Conservation (phyloP, 176 grass and related monocot genomes). For the Neostapfia colusana region DNA sequence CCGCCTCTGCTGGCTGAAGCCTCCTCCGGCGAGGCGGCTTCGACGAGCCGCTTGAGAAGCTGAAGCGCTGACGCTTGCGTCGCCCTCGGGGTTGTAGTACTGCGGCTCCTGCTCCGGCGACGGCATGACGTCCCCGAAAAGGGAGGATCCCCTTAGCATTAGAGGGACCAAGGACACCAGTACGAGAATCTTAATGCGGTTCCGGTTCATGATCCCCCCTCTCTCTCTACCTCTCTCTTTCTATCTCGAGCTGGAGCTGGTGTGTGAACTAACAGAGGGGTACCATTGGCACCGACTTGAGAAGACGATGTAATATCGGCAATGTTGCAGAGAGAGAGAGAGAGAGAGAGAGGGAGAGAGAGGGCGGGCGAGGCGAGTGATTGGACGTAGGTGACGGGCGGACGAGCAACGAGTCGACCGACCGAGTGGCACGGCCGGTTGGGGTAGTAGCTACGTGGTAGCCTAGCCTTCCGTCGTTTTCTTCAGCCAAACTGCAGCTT, state of each 20-base stretch:
- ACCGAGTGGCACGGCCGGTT: background rate
- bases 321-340: background rate
- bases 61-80: background rate
- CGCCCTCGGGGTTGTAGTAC: background rate
- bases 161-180: constrained; percentile 50
- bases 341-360: constrained; percentile 15
- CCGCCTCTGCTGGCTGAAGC: constrained; percentile 32
- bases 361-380: constrained; percentile 14
- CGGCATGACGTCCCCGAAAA: constrained; percentile 33
- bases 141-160: constrained; percentile 33
- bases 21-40: background rate
- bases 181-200: constrained; percentile 45
- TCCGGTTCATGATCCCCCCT: constrained; percentile 44
- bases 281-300: background rate
- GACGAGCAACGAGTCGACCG: background rate
- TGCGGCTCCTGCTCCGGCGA: constrained; percentile 11
- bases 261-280: background rate
- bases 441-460: background rate
- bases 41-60: background rate
- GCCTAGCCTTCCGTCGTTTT: background rate
- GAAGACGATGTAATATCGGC: constrained; percentile 32
- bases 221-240: background rate
- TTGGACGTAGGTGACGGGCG: constrained; percentile 43
- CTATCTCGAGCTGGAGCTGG: constrained; percentile 5
- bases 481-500: constrained; percentile 14